Percentiles rank a stretch among this genome's conserved stretches.
Evolutionary conservation across 805 yeast species (phyloP).

Genomic region (Sugiyamaella qingdaonensis): DNA sequence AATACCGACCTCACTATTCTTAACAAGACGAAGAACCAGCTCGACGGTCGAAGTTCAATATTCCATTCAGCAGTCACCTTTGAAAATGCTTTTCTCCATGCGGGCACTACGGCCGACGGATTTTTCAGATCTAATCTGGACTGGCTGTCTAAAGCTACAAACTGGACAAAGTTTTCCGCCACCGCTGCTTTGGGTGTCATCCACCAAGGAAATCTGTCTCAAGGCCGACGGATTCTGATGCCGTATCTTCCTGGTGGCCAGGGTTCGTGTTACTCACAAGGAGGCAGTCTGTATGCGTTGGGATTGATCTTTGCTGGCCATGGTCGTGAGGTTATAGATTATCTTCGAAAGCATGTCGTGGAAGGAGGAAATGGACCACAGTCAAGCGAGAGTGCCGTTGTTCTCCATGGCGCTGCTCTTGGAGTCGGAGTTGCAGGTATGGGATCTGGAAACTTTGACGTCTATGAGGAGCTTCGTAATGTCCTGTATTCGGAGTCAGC

Average conservation of each 20-base stretch:
- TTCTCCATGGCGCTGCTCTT: constrained; percentile 91
- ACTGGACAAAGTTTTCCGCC: constrained; percentile 97
- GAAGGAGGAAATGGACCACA: constrained; percentile 37
- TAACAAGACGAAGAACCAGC: constrained; percentile 69
- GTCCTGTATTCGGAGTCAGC: constrained; percentile 89
- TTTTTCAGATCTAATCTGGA: constrained; percentile 87
- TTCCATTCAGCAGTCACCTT: constrained; percentile 96
- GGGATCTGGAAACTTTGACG: constrained; percentile 72
- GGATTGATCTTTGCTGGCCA: constrained; percentile 96
- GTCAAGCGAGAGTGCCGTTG: constrained; percentile 67
- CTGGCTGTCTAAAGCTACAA: constrained; percentile 96
- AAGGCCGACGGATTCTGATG: constrained; percentile 78
- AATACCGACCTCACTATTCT: constrained; percentile 80
- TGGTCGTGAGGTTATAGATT: constrained; percentile 75
- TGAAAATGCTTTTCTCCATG: constrained; percentile 89
- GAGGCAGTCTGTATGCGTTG: constrained; percentile 90
- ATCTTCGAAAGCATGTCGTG: constrained; percentile 60
- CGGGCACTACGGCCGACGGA: constrained; percentile 93
- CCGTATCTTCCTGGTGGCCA: constrained; percentile 84
- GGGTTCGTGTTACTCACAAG: constrained; percentile 84
- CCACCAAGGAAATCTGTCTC: constrained; percentile 89
- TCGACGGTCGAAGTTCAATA: constrained; percentile 90
- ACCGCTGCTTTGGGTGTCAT: constrained; percentile 98
- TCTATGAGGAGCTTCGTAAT: constrained; percentile 77
- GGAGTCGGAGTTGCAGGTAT: constrained; percentile 97